phyloP scores from a whole-genome alignment of 192 early-diverging fungal species.

The Mortierella hygrophila region DNA sequence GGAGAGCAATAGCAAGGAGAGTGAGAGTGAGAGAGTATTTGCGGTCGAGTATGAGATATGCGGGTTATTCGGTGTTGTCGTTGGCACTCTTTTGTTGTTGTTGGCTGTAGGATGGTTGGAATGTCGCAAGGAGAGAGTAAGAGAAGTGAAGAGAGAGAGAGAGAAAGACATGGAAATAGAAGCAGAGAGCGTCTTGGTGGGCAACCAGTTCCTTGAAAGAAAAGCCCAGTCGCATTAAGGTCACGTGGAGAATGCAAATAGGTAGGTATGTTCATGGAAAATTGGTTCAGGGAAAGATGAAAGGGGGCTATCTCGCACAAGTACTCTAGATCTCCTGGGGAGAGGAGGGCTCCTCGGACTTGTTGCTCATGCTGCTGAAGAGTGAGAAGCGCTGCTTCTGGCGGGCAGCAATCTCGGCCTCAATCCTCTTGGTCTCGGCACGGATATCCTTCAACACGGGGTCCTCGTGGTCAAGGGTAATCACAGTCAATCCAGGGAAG shows the following conservation, averaged over 20 bases:
- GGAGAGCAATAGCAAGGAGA: neutral
- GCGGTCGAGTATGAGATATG: neutral
- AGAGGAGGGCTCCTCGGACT: neutral
- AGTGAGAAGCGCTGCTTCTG: conserved; percentile 37
- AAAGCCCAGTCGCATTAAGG: too few species aligned
- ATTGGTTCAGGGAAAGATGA: neutral
- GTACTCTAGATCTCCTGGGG: neutral
- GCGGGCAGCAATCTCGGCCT: conserved; percentile 12
- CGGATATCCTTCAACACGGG: conserved; percentile 40
- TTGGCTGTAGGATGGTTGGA: conserved; percentile 3
- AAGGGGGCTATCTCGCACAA: neutral
- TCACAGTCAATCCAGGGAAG: conserved; percentile 35
- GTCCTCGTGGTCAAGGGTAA: conserved; percentile 42
- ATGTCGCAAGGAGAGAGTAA: neutral
- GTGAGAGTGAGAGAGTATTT: neutral
- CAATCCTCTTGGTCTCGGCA: conserved; percentile 34
- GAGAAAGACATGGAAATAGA: neutral
- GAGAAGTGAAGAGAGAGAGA: neutral
- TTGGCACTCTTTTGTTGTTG: neutral
- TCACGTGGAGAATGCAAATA: neutral
- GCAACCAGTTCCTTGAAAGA: neutral
- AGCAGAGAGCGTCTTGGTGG: neutral
- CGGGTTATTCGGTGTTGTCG: neutral
- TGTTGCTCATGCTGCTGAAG: conserved; percentile 18
- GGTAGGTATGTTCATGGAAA: neutral